phyloP scores from a whole-genome alignment of 1,284 basidiomycete genomes.

The Ustilago hordei region DNA sequence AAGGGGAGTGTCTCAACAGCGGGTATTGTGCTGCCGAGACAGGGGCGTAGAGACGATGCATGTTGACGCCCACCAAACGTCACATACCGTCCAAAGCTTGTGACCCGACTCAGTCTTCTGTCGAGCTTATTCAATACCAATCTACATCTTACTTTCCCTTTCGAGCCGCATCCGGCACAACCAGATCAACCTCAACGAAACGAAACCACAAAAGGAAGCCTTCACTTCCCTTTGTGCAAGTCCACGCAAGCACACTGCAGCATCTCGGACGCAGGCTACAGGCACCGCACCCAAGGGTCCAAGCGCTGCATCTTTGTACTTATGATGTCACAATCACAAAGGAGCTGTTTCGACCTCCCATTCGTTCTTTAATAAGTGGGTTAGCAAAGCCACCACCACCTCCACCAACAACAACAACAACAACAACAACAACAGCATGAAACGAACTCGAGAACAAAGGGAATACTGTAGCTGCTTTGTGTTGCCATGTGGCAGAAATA shows the following conservation, averaged over 20 bases:
- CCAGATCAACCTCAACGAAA: background rate
- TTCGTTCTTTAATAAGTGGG: background rate
- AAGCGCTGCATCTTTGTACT: background rate
- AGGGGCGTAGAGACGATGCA: slow-evolving; percentile 15
- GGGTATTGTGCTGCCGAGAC: background rate
- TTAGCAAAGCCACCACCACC: background rate
- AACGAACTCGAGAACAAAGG: background rate
- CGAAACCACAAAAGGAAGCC: background rate
- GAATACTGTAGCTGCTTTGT: background rate
- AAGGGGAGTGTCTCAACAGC: background rate
- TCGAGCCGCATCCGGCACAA: background rate
- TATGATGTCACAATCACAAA: slow-evolving; percentile 4
- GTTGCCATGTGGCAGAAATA: slow-evolving; percentile 1
- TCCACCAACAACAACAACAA: background rate
- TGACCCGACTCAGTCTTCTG: background rate
- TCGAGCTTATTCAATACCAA: background rate
- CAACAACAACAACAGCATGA: background rate
- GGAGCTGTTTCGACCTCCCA: background rate
- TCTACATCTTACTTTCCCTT: background rate
- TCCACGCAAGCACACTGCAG: background rate
- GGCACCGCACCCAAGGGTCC: background rate
- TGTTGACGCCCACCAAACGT: slow-evolving; percentile 32
- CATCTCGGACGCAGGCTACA: background rate
- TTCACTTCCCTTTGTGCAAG: slow-evolving; percentile 10
- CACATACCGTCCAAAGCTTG: background rate